Base-by-base conservation (phyloP, 331 rosid species). In the Ulmus americana region DNA sequence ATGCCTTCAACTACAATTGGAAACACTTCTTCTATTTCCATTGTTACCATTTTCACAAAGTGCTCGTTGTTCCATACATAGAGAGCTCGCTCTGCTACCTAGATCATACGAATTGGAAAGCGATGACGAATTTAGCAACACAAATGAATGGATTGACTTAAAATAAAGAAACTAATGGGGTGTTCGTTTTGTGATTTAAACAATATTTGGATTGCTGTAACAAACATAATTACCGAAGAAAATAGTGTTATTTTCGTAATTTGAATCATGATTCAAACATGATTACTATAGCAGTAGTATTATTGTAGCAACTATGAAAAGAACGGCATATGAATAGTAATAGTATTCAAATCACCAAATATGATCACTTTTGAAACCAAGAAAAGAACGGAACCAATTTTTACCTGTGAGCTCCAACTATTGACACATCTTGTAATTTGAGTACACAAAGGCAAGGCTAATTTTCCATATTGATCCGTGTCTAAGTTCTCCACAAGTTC, bases 71-170 rank as follows among this genome's bases (percentile, higher is more conserved):
- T 92, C 97, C 95, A 86, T 6, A 88, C 73, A 63, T 82, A 85
- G 0, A 92, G 84, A 0, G 97, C 96, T 5, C 97, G 77, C 76
- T 92, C 96, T 0, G 95, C 97, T 45, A 92, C 95, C 95, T 88
- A 58, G 59, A 40, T 28, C 35, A 28, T 28, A 28, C 35, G 0
- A 28, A 3, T 28, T 28, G 35, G 35, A 28, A 28, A 28, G 35
- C 2, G 35, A 28, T 28, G 35, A 28, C 35, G 2, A 28, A 28
- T 28, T 28, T 28, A 28, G 35, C 35, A 28, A 28, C 35, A 28
- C 35, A 28, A 3, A 28, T 28, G 35, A 28, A 3, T 28, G 4
- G 35, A 28, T 28, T 28, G 35, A 28, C 35, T 13, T 10, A 5
- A 61, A 49, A 59, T 45, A 62, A 28, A 12, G 14, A 46, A 20